phyloP scores from a whole-genome alignment of 257 asterid species.

The Thymus mandschuricus region DNA sequence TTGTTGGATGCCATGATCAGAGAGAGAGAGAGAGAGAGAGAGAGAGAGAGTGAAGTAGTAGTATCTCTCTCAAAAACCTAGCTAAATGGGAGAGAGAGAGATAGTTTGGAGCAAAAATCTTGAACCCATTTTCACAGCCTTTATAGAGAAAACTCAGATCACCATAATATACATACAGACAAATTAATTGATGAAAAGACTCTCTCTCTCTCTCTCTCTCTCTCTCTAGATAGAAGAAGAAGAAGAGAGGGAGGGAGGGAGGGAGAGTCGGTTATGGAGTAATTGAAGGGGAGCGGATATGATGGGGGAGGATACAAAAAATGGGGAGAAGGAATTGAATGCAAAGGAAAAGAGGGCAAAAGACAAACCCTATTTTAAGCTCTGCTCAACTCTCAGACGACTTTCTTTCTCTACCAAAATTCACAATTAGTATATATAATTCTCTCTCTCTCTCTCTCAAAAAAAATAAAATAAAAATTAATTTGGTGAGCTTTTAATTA shows the following conservation, averaged over 20 bases:
- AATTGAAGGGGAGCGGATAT: slow-evolving; percentile 28
- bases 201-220: too few relatives aligned
- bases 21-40: slow-evolving; percentile 18
- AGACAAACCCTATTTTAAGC: slow-evolving; percentile 44
- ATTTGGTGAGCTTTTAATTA: background rate
- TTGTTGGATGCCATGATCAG: slow-evolving; percentile 37
- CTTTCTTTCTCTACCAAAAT: slow-evolving; percentile 37
- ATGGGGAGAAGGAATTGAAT: slow-evolving; percentile 33
- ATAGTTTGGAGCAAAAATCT: background rate
- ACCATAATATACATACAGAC: slow-evolving; percentile 29
- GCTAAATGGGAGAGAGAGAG: background rate
- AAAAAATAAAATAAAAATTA: too few relatives aligned
- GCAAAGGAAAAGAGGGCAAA: slow-evolving; percentile 39
- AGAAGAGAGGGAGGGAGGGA: slow-evolving; percentile 13
- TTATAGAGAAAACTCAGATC: slow-evolving; percentile 13
- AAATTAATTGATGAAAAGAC: background rate
- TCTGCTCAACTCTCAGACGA: slow-evolving; percentile 27
- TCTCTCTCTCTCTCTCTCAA: too few relatives aligned
- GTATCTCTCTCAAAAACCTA: background rate
- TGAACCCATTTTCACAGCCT: slow-evolving; percentile 3
- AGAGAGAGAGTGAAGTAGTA: background rate
- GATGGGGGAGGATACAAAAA: slow-evolving; percentile 19
- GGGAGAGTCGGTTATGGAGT: slow-evolving; percentile 47
- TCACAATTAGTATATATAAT: background rate
- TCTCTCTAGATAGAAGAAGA: background rate